Evolutionary conservation across 1,284 basidiomycete genomes (phyloP).

Genomic region (Malassezia nana): DNA sequence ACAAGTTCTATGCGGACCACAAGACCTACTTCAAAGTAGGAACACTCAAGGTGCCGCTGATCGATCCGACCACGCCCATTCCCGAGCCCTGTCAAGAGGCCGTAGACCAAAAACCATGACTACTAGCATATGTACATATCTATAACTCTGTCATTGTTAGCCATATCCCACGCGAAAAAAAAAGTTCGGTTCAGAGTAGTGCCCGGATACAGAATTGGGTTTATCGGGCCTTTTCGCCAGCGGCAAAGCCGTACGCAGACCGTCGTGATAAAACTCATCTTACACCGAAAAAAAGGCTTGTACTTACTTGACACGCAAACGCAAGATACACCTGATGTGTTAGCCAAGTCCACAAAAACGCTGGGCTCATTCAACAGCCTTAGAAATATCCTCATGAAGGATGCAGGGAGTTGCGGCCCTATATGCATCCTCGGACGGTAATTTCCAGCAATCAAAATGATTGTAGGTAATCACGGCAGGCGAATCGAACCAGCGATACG

Average conservation of each 20-base stretch:
- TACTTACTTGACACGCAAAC: background rate
- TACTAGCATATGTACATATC: slow-evolving; percentile 5
- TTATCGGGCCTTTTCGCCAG: slow-evolving; percentile 43
- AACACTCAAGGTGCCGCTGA: slow-evolving; percentile 24
- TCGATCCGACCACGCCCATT: slow-evolving; percentile 26
- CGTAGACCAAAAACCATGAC: slow-evolving; percentile 15
- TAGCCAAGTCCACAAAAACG: background rate
- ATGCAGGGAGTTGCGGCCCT: slow-evolving; percentile 14
- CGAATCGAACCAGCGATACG: background rate
- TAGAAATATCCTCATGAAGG: slow-evolving; percentile 28
- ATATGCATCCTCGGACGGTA: slow-evolving; percentile 36
- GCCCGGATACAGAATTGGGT: slow-evolving; percentile 35
- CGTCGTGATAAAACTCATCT: slow-evolving; percentile 40
- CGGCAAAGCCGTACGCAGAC: slow-evolving; percentile 32
- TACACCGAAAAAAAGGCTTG: background rate
- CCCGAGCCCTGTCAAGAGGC: slow-evolving; percentile 28
- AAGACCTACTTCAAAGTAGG: slow-evolving; percentile 35
- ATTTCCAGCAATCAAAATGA: slow-evolving; percentile 39
- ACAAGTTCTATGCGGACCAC: slow-evolving; percentile 36
- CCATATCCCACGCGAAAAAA: background rate
- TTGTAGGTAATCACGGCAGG: slow-evolving; percentile 19
- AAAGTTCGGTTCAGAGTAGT: slow-evolving; percentile 8
- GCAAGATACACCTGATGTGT: background rate
- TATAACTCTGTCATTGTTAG: background rate
- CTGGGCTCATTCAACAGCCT: slow-evolving; percentile 38